A percentile compares a stretch with the other conserved stretches of the same genome.
phyloP scores from a whole-genome alignment of 2,329 filamentous ascomycete genomes.

The Beauveria brongniartii region DNA sequence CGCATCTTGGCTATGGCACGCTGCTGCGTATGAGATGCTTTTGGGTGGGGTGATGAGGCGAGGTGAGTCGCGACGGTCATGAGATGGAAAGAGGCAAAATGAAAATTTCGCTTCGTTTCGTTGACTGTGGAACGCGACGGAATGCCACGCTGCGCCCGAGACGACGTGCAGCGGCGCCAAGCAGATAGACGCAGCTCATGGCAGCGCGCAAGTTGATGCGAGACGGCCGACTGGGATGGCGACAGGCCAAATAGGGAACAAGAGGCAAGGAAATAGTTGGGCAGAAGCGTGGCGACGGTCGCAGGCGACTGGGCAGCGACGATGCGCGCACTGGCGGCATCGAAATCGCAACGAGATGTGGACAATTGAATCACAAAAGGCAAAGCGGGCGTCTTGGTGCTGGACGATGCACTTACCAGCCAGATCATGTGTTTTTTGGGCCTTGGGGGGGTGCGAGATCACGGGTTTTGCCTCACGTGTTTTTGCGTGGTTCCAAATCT shows the following conservation, averaged over 20 bases:
- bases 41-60: conserved; percentile 4
- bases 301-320: neutral
- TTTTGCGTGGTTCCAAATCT: conserved; percentile 33
- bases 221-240: neutral
- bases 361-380: conserved; percentile 11
- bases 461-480: conserved; percentile 39
- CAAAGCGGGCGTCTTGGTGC: conserved; percentile 10
- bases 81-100: neutral
- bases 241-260: neutral
- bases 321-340: conserved; percentile 5
- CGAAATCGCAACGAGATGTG: conserved; percentile 9
- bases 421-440: conserved; percentile 36
- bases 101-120: neutral
- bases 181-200: neutral
- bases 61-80: neutral
- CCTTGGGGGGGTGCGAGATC: conserved; percentile 26
- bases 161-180: neutral
- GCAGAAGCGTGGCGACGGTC: neutral
- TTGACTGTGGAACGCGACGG: neutral
- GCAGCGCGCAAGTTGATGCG: neutral
- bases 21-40: neutral
- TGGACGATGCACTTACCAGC: conserved; percentile 29
- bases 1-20: neutral
- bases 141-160: neutral
- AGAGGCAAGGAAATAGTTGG: neutral